phyloP scores from a whole-genome alignment of 2,329 filamentous ascomycete species.

The Venturia nashicola region DNA sequence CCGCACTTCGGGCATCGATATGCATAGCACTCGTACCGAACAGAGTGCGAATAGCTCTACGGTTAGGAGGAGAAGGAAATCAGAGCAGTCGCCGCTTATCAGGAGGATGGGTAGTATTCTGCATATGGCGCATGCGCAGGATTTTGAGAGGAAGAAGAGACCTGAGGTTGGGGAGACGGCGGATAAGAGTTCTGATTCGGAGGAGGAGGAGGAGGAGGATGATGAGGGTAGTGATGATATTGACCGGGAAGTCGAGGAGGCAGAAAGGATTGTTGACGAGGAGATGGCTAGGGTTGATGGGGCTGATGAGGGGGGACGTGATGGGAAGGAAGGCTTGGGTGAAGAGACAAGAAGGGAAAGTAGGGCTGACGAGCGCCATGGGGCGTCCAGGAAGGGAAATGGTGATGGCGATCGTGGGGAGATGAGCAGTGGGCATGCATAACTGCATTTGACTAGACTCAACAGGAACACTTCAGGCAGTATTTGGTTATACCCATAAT shows the following conservation, averaged over 20 bases:
- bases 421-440: neutral
- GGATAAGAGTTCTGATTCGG: conserved; percentile 7
- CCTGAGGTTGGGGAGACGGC: conserved; percentile 22
- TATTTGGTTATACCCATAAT: too few species aligned
- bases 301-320: neutral
- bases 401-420: neutral
- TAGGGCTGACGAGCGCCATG: neutral
- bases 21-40: neutral
- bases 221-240: conserved; percentile 12
- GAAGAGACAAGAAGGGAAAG: neutral
- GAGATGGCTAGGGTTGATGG: conserved; percentile 6
- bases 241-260: conserved; percentile 4
- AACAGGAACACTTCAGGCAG: too few species aligned
- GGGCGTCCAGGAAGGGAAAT: neutral
- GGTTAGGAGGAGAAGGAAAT: conserved; percentile 15
- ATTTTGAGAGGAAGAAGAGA: conserved; percentile 72
- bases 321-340: neutral
- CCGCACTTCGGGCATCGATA: neutral
- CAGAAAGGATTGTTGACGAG: conserved; percentile 5
- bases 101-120: conserved; percentile 53
- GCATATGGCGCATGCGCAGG: conserved; percentile 73
- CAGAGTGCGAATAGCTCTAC: conserved; percentile 10
- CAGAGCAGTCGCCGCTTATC: conserved; percentile 19
- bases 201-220: conserved; percentile 12
- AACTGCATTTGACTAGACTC: too few species aligned